Evolutionary conservation across 371 early-diverging fungal species (phyloP), one percentile per base, ranked within the genome.

Genomic region (Apophysomyces sp.): DNA sequence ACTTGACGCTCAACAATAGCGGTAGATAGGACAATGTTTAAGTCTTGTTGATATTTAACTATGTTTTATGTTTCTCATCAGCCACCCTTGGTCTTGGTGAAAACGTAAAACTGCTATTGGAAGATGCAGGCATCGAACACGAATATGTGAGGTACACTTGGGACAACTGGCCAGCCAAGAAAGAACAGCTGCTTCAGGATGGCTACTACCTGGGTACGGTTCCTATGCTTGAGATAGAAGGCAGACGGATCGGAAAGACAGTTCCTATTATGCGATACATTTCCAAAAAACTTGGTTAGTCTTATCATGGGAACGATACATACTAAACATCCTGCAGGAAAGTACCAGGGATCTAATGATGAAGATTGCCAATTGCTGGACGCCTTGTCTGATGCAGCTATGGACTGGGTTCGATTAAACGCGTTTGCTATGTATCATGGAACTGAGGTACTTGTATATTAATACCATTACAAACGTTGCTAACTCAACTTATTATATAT

Each of bases 71-170:
- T 13, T 11, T 37, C n/a, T 37, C 11, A 21, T 21, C 21, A 44
- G 49, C 4, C 24, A 44, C 9, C 4, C 8, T 21, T 18, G 74
- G 69, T 18, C 63, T 67, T 53, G 75, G 72, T 52, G 75, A 72
- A 30, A 21, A 40, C 11, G 15, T 71, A 4, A 66, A 67, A 8
- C 52, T 72, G 26, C 30, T 74, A 8, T 61, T 74, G 15, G 57
- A 69, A 49, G 75, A 74, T 30, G 62, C 72, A 18, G 72, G 69
- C 9, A 51, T 65, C 32, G 39, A 63, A 1, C 65, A 69, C 18
- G 67, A 68, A 21, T 74, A 72, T 34, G 49, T 60, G 4, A 57
- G 67, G 24, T 21, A 53, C 9, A 53, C 32, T 7, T 12, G 15
- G n/a, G 63, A 61, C 18, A 58, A 67, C n/a, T 71, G 69, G 62